Base-by-base conservation (phyloP, 306 rosid species). In the Gynostemma pentaphyllum region DNA sequence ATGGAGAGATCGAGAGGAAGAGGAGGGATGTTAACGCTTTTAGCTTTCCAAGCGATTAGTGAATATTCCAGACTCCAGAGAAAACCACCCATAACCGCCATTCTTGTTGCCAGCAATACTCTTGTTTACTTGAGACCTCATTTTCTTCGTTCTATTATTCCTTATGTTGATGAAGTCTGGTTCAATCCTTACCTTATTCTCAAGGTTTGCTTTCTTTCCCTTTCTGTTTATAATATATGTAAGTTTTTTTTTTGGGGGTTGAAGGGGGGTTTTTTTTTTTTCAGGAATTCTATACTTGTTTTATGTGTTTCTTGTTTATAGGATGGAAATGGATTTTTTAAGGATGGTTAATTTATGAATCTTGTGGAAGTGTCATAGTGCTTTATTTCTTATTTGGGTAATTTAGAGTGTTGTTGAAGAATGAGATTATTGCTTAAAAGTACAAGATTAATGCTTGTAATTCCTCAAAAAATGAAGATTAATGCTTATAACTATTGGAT, bases 131-230 rank as follows among this genome's bases (percentile, higher is more conserved):
- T 92, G 47, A 73, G 95, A 2, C 98, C 98, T 0, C 18, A 67
- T 40, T 77, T 86, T 71, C 62, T 92, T 30, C 80, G 72, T 8
- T 3, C 72, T 37, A 0, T 80, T 62, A 68, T 92, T 13, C 96
- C 98, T 2, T 32, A 85, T 21, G 75, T 92, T 13, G 66, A 84
- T 1, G 74, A 92, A 7, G 94, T 92, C 52, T 78, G 88, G 85
- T 92, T 92, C 86, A 92, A 92, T 45, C 75, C 98, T 12, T 75
- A 86, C 74, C 87, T 92, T 82, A 86, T 92, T 70, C 71, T 85
- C 70, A 81, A 76, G 96, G 97, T 85, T 14, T 13, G 68, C 32
- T 67, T 27, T 5, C 7, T 0, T 8, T n/a, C 4, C 29, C 22
- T 22, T 21, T 44, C 11, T 32, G 11, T 18, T 42, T 64, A 9